phyloP scores from a whole-genome alignment of 345 rosid species.

The Brassica carinata region DNA sequence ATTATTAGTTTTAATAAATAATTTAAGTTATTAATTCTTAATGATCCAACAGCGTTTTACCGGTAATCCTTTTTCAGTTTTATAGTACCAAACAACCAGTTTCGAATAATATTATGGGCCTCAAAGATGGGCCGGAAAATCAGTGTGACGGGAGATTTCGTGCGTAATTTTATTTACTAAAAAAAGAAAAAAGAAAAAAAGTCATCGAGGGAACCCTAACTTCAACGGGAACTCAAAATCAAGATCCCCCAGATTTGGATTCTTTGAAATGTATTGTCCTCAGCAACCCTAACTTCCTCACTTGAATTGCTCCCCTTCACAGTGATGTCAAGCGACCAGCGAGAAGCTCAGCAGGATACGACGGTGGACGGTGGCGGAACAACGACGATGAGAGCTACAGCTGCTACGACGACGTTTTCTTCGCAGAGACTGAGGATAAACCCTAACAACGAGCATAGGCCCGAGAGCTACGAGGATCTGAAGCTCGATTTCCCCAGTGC shows the following conservation, averaged over 20 bases:
- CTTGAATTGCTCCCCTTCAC: background rate
- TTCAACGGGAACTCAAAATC: constrained; percentile 42
- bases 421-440: constrained; percentile 59
- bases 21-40: too few species aligned
- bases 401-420: constrained; percentile 15
- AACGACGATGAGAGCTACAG: background rate
- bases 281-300: background rate
- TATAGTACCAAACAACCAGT: too few species aligned
- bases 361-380: background rate
- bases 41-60: too few species aligned
- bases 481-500: constrained; percentile 65
- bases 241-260: constrained; percentile 13
- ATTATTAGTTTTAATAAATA: too few species aligned
- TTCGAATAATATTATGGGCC: constrained; percentile 16
- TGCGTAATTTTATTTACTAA: constrained; percentile 3
- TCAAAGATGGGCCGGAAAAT: constrained; percentile 3
- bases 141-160: background rate
- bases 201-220: constrained; percentile 38
- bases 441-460: constrained; percentile 71
- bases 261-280: constrained; percentile 18
- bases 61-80: too few species aligned
- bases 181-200: background rate
- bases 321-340: constrained; percentile 37
- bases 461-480: constrained; percentile 82
- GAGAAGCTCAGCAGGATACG: constrained; percentile 25